A percentile compares a stretch with the other conserved stretches of the same genome.
These are phyloP conservation scores for Kluyveromyces sp. DNA, from an alignment of 1,139 yeast genomes.

Conservation along the genomic window DNA sequence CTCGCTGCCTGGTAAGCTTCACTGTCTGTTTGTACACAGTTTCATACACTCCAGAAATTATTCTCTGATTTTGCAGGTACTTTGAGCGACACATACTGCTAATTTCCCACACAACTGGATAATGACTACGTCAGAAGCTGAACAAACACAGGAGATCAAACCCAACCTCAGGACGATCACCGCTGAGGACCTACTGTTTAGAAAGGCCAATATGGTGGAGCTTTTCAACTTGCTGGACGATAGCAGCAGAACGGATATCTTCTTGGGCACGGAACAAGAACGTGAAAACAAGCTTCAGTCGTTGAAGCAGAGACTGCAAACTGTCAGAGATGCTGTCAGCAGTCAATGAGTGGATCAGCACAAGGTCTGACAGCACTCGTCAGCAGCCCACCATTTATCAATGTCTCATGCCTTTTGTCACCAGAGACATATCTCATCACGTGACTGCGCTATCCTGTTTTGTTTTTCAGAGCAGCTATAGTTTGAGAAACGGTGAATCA, in stretches of 20 bases:
- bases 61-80: background rate
- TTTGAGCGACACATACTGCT: no score
- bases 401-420: no score
- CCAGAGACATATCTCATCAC: no score
- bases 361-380: no score
- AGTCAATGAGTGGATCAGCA: background rate
- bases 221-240: constrained; percentile 26
- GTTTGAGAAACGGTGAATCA: background rate
- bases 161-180: constrained; percentile 27
- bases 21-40: no score
- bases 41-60: no score
- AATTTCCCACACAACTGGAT: background rate
- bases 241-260: constrained; percentile 15
- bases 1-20: no score
- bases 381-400: no score
- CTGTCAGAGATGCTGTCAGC: background rate
- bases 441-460: no score
- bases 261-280: constrained; percentile 12
- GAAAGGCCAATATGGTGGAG: constrained; percentile 28
- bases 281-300: constrained; percentile 15
- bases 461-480: no score
- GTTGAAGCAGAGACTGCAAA: constrained; percentile 15
- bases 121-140: background rate
- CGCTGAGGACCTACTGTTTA: constrained; percentile 25
- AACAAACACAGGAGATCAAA: constrained; percentile 8